Evolutionary conservation across 129 eudicot genomes (phyloP), one percentile per base, ranked within the genome.

Genomic region (Helichrysum umbraculigerum): DNA sequence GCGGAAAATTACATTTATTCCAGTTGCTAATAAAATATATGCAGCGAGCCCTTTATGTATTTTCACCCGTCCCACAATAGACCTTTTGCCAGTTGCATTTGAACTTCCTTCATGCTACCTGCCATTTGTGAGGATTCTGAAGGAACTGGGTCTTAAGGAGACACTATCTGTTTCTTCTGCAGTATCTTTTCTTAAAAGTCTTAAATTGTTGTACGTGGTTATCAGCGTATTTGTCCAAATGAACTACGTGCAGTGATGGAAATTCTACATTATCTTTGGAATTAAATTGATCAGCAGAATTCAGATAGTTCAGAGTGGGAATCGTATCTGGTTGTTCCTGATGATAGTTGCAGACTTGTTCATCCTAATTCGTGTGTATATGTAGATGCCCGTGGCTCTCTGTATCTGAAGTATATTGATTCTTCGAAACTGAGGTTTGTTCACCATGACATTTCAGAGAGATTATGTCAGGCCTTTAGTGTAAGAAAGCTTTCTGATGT

Each of bases 11-110:
- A 88, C 92, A 34, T 89, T 89, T 79, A 64, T 89, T 81, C 88
- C 92, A 68, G 92, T 84, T 81, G 96, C 90, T 75, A 89, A 89
- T 79, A 86, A 90, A 42, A 87, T 92, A n/a, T 88, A 88, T 34
- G 64, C 85, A 83, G 92, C 81, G 76, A 81, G 76, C 63, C 85
- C 90, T 61, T 85, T 78, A 77, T 83, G 81, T 35, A 87, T 89
- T 19, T 85, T 81, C 76, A 83, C 89, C 60, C 86, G 86, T 54
- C 68, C 87, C 77, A 69, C 86, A 8, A 86, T 87, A 19, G 86
- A 89, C 62, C 81, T 89, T 50, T 87, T 87, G 33, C 96, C 96
- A 28, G 79, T 90, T 83, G 68, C 1, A 25, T 25, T 1, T 1
- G 1, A 25, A 25, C 28, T 25, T 25, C 28, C 28, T 25, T 1